A percentile compares a stretch with the other conserved stretches of the same genome.
Conservation (phyloP, 2,329 filamentous ascomycete species). For the Metarhizium album region DNA sequence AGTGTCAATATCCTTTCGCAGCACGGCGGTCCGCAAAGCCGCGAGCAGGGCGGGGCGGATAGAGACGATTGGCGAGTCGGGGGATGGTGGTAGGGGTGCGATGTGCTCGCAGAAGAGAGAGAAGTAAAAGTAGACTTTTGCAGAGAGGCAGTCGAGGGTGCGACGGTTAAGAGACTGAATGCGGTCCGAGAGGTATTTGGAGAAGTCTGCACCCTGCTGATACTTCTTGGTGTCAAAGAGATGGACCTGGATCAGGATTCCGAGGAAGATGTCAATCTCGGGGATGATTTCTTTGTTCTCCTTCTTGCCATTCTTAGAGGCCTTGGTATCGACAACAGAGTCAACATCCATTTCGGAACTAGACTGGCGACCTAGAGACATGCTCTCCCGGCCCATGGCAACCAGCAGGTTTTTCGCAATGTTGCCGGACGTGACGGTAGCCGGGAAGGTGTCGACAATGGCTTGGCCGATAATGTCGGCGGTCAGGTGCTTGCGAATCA, state of each 20-base stretch:
- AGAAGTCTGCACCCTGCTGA: constrained; percentile 74
- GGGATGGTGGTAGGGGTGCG: constrained; percentile 75
- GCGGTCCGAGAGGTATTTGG: constrained; percentile 68
- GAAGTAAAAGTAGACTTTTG: constrained; percentile 97
- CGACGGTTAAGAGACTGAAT: constrained; percentile 85
- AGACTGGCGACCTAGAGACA: constrained; percentile 47
- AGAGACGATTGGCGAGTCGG: constrained; percentile 74
- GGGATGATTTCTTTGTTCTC: constrained; percentile 67
- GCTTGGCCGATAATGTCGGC: constrained; percentile 71
- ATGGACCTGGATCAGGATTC: constrained; percentile 77
- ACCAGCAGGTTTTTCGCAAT: constrained; percentile 60
- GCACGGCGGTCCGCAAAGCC: constrained; percentile 85
- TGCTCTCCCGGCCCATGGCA: constrained; percentile 56
- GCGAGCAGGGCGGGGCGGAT: constrained; percentile 80
- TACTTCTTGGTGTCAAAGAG: constrained; percentile 78
- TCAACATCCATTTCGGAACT: constrained; percentile 66
- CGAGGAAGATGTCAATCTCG: constrained; percentile 81
- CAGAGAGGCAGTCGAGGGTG: constrained; percentile 85
- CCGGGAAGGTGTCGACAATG: constrained; percentile 69
- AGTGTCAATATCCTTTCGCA: constrained; percentile 95
- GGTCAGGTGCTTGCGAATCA: constrained; percentile 82
- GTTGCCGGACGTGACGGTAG: constrained; percentile 46
- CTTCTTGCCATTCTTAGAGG: constrained; percentile 50
- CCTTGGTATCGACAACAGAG: constrained; percentile 40
- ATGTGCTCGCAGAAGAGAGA: constrained; percentile 91